These are phyloP conservation scores for Omphalea diandra DNA, from an alignment of 441 rosid genomes.

Conservation along the genomic window DNA sequence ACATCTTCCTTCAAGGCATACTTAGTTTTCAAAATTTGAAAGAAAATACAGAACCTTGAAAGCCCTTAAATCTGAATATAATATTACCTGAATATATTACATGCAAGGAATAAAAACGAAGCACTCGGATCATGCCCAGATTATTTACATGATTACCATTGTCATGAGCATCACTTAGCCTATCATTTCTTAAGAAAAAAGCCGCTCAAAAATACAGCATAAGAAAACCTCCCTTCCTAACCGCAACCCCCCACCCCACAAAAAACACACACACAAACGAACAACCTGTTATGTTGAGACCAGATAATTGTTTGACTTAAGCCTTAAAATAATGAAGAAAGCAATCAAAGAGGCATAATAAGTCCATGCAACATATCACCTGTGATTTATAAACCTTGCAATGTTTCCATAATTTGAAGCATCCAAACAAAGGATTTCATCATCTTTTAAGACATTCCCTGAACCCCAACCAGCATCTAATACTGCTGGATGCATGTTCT, in stretches of 20 bases:
- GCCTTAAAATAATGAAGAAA: neutral
- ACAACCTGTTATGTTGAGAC: no score
- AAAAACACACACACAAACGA: no score
- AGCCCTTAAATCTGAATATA: no score
- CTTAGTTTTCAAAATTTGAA: neutral
- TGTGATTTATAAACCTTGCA: slow-evolving; percentile 13
- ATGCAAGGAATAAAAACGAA: no score
- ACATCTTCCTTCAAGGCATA: no score
- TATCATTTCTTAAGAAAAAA: no score
- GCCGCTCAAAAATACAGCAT: no score
- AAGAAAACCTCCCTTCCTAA: no score
- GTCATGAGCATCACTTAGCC: neutral
- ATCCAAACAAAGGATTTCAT: slow-evolving; percentile 17
- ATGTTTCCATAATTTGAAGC: slow-evolving; percentile 11
- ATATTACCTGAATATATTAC: no score
- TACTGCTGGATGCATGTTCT: neutral
- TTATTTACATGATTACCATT: no score
- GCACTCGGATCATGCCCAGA: no score
- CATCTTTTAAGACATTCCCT: neutral
- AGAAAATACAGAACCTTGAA: neutral
- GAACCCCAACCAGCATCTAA: slow-evolving; percentile 12
- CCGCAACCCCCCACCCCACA: neutral
- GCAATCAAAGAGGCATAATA: neutral
- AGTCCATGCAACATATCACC: neutral
- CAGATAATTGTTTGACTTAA: no score